Conservation (phyloP, 495 filamentous ascomycete genomes). For the Evernia prunastri region DNA sequence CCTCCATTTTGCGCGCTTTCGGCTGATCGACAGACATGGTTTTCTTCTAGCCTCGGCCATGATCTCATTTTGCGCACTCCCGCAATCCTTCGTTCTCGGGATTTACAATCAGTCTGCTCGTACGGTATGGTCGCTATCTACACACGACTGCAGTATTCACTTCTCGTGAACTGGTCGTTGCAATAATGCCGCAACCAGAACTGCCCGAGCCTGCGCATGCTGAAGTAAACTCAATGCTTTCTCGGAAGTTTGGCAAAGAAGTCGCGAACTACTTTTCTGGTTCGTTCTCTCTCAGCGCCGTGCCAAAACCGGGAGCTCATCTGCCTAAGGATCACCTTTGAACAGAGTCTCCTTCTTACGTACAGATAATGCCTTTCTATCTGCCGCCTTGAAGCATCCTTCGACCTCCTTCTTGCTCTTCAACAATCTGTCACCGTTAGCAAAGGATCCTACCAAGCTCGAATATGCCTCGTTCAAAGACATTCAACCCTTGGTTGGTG, state of each 20-base stretch:
- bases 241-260: constrained; percentile 82
- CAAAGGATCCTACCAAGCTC: constrained; percentile 49
- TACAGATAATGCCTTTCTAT: constrained; percentile 69
- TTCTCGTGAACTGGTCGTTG: neutral
- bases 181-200: constrained; percentile 28
- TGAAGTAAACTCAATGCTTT: constrained; percentile 75
- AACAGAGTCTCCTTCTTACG: constrained; percentile 85
- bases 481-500: constrained; percentile 61
- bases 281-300: constrained; percentile 24
- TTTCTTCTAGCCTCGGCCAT: constrained; percentile 9
- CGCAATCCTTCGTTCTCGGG: too few relatives aligned
- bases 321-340: constrained; percentile 56
- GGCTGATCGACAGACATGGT: constrained; percentile 14
- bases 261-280: constrained; percentile 94
- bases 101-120: neutral
- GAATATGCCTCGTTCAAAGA: constrained; percentile 57
- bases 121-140: neutral
- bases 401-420: constrained; percentile 67
- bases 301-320: constrained; percentile 8
- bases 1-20: neutral
- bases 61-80: constrained; percentile 3
- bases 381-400: constrained; percentile 64
- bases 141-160: neutral
- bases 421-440: constrained; percentile 71
- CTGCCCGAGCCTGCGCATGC: constrained; percentile 52